phyloP scores from a whole-genome alignment of 2,329 filamentous ascomycete genomes.

The Gliomastix tumulicola region DNA sequence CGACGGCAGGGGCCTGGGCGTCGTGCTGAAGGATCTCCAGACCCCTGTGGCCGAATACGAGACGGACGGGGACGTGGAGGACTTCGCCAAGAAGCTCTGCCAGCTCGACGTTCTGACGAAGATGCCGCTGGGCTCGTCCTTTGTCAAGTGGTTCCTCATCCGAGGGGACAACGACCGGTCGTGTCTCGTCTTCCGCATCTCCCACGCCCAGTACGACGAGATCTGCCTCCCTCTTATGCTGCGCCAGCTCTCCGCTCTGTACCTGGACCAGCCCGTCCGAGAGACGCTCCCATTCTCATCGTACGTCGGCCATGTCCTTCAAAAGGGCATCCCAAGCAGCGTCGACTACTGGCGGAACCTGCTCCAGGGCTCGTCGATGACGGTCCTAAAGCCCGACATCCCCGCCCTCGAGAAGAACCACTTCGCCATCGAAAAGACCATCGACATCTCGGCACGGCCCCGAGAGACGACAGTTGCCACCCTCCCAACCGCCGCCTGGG shows the following conservation, averaged over 20 bases:
- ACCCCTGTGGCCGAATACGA: slow-evolving; percentile 44
- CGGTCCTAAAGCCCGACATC: slow-evolving; percentile 27
- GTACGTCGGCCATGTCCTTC: slow-evolving; percentile 35
- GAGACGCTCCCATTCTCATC: slow-evolving; percentile 34
- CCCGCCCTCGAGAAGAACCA: slow-evolving; percentile 27
- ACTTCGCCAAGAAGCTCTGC: slow-evolving; percentile 46
- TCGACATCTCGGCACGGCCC: slow-evolving; percentile 38
- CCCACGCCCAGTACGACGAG: slow-evolving; percentile 64
- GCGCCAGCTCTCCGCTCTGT: slow-evolving; percentile 48
- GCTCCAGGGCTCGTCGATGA: slow-evolving; percentile 47
- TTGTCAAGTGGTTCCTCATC: slow-evolving; percentile 52
- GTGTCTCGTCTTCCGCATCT: slow-evolving; percentile 53
- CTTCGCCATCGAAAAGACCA: slow-evolving; percentile 30
- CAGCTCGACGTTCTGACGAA: slow-evolving; percentile 46
- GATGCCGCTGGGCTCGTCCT: slow-evolving; percentile 51
- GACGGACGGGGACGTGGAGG: slow-evolving; percentile 37
- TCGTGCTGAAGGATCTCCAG: slow-evolving; percentile 48
- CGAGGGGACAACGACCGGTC: slow-evolving; percentile 20
- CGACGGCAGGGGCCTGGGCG: slow-evolving; percentile 42
- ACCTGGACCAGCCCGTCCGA: slow-evolving; percentile 15
- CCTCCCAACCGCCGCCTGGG: slow-evolving; percentile 62
- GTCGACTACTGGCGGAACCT: slow-evolving; percentile 56
- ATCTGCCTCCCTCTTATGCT: slow-evolving; percentile 59
- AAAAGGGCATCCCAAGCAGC: slow-evolving; percentile 35
- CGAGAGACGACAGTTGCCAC: slow-evolving; percentile 56